These are phyloP conservation scores for Hamamelis virginiana DNA, from an alignment of 164 flowering plant species.

Conservation along the genomic window DNA sequence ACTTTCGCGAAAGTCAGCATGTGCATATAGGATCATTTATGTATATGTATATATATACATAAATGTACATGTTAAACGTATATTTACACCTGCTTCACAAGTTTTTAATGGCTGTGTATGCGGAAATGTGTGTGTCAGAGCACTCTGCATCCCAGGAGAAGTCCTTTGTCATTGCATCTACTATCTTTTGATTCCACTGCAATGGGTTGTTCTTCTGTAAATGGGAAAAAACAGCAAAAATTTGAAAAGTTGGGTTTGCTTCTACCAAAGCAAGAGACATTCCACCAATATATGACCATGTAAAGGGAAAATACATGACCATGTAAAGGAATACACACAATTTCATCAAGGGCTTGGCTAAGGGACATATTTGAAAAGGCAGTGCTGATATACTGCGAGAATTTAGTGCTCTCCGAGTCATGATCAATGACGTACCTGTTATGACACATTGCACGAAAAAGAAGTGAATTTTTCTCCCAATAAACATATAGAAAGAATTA, in stretches of 20 bases:
- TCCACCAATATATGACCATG: no score
- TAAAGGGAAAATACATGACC: neutral
- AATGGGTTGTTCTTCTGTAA: slow-evolving; percentile 47
- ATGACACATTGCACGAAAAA: neutral
- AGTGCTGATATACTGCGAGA: slow-evolving; percentile 40
- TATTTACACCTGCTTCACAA: slow-evolving; percentile 23
- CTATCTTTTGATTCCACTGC: slow-evolving; percentile 54
- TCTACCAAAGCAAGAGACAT: no score
- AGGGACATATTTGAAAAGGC: slow-evolving; percentile 56
- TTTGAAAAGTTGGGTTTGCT: neutral
- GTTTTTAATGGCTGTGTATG: slow-evolving; percentile 51
- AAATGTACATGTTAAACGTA: no score
- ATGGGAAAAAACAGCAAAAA: neutral
- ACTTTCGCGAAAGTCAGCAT: no score
- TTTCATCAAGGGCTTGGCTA: slow-evolving; percentile 65
- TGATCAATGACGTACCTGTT: slow-evolving; percentile 39
- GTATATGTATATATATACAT: no score
- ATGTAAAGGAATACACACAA: slow-evolving; percentile 42
- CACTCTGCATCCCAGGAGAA: slow-evolving; percentile 82
- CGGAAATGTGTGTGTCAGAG: slow-evolving; percentile 56
- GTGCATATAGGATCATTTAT: no score
- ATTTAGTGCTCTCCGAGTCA: slow-evolving; percentile 36
- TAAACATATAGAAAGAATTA: neutral
- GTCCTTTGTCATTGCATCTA: slow-evolving; percentile 63
- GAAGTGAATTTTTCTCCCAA: neutral